phyloP scores from a whole-genome alignment of 2,329 filamentous ascomycete species.

The Sclerotinia minor region DNA sequence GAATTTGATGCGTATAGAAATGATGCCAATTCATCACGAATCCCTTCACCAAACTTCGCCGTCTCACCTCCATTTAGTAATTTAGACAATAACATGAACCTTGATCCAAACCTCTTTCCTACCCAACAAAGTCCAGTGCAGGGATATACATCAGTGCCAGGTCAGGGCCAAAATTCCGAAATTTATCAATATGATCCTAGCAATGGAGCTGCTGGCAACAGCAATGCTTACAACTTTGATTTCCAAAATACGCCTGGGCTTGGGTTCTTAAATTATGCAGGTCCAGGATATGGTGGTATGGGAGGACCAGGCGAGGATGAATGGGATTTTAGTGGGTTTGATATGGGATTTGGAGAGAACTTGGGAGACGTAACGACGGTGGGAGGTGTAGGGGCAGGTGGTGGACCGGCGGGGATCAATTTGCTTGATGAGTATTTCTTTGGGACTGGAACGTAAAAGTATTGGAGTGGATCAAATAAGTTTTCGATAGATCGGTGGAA shows the following conservation, averaged over 20 bases:
- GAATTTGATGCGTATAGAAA: constrained; percentile 27
- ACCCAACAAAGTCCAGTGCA: constrained; percentile 20
- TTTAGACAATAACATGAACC: constrained; percentile 15
- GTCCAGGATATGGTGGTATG: constrained; percentile 27
- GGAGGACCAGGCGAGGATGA: constrained; percentile 28
- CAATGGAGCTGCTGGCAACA: not conserved
- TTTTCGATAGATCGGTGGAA: not conserved
- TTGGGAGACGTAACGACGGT: constrained; percentile 32
- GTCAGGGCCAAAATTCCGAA: constrained; percentile 25
- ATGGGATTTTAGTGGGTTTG: constrained; percentile 23
- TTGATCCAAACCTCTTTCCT: constrained; percentile 25
- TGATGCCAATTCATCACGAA: constrained; percentile 9
- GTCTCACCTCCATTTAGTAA: constrained; percentile 33
- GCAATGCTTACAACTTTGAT: constrained; percentile 14
- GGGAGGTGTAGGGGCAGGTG: constrained; percentile 37
- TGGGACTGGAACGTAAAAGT: constrained; percentile 43
- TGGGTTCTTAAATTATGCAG: constrained; percentile 35
- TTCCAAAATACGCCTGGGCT: constrained; percentile 35
- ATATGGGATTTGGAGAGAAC: constrained; percentile 32
- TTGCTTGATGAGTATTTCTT: constrained; percentile 58
- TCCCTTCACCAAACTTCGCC: constrained; percentile 14
- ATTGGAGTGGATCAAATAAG: not conserved
- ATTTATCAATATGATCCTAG: constrained; percentile 30
- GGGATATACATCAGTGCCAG: not conserved
- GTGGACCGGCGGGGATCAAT: constrained; percentile 41